These are phyloP conservation scores for Heliamphora exappendiculata DNA, from an alignment of 148 eudicot species.

Conservation along the genomic window DNA sequence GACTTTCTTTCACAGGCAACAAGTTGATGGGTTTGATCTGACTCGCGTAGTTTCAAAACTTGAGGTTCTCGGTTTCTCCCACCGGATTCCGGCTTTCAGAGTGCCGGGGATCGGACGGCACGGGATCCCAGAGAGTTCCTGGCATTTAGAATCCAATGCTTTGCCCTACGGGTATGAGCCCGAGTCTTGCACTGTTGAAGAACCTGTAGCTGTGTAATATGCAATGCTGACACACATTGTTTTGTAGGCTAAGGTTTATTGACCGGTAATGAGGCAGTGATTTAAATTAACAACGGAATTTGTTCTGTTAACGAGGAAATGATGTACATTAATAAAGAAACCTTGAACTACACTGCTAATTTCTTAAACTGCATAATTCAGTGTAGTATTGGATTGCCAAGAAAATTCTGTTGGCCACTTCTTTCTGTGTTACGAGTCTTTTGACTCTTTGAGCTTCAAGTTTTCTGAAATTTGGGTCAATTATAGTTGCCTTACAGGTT, in stretches of 20 bases:
- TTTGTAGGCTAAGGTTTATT: neutral
- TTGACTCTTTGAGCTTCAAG: neutral
- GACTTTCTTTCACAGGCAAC: slow-evolving; percentile 42
- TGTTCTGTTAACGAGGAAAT: neutral
- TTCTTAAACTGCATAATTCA: neutral
- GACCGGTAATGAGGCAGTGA: neutral
- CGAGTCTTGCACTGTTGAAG: neutral
- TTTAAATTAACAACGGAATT: no score
- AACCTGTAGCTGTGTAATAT: slow-evolving; percentile 2
- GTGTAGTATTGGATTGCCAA: neutral
- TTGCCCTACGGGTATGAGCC: slow-evolving; percentile 26
- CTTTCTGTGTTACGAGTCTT: neutral
- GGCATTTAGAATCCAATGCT: slow-evolving; percentile 66
- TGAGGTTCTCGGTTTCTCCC: slow-evolving; percentile 48
- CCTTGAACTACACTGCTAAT: neutral
- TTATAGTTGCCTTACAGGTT: neutral
- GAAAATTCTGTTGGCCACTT: neutral
- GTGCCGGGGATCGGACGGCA: slow-evolving; percentile 42
- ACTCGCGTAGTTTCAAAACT: slow-evolving; percentile 29
- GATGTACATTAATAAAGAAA: neutral
- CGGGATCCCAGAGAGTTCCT: slow-evolving; percentile 51
- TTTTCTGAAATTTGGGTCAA: neutral
- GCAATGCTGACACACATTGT: neutral
- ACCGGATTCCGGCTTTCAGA: slow-evolving; percentile 44
- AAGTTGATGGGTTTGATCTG: slow-evolving; percentile 39